These are phyloP conservation scores for Tricholoma furcatifolium DNA, from an alignment of 768 basidiomycete genomes.

Conservation along the genomic window DNA sequence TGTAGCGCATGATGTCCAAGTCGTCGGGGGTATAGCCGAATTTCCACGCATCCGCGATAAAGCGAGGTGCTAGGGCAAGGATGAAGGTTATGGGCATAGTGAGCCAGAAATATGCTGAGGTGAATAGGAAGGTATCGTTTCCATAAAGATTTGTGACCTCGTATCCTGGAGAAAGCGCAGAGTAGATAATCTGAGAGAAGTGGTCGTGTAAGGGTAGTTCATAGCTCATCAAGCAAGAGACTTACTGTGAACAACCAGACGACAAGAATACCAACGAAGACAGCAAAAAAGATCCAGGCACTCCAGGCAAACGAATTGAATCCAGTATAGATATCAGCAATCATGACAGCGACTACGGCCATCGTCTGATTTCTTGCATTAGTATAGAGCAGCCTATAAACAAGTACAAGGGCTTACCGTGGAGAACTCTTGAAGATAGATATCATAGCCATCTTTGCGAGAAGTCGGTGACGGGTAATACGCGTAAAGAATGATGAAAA, in stretches of 20 bases:
- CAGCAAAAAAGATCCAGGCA: conserved; percentile 81
- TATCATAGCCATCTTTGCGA: conserved; percentile 77
- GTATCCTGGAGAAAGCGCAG: conserved; percentile 70
- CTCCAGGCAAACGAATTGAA: conserved; percentile 88
- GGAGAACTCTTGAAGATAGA: conserved; percentile 75
- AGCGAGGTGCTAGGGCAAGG: conserved; percentile 76
- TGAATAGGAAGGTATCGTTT: conserved; percentile 74
- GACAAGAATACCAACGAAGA: conserved; percentile 78
- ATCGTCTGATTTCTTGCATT: conserved; percentile 52
- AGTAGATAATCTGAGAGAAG: conserved; percentile 66
- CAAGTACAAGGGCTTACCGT: conserved; percentile 53
- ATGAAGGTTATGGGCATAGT: conserved; percentile 66
- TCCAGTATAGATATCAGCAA: conserved; percentile 84
- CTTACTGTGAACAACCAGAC: conserved; percentile 77
- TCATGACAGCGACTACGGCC: conserved; percentile 76
- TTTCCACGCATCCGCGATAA: conserved; percentile 67
- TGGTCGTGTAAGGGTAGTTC: background rate
- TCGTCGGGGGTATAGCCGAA: conserved; percentile 74
- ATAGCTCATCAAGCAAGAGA: conserved; percentile 7
- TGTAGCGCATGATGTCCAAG: conserved; percentile 73
- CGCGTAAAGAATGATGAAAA: conserved; percentile 79
- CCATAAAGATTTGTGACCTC: conserved; percentile 71
- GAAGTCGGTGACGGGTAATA: conserved; percentile 69
- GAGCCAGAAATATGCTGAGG: conserved; percentile 87
- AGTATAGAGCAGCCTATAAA: background rate